Base-by-base conservation (phyloP, 441 rosid species). In the Pelargonium fulgidum region DNA sequence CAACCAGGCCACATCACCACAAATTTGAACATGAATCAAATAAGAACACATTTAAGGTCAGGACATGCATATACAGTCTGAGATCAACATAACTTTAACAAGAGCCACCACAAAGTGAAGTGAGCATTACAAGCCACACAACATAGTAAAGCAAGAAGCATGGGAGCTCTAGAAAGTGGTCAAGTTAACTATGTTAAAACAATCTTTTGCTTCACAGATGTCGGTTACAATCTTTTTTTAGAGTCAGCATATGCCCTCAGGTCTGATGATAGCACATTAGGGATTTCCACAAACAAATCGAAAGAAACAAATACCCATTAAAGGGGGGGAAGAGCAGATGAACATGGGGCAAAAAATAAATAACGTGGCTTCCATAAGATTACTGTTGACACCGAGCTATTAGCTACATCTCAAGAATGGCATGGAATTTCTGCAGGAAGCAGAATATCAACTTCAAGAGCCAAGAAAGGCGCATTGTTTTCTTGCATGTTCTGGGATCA, bases 401-500 rank as follows among this genome's bases (percentile, higher is more conserved):
- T 50, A 50, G 22, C 59, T 14, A 52, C 17, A n/a, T 52, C 14
- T 50, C 36, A 29, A 29, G 36, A 29, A 29, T 5, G 36, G 36
- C 36, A 29, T 29, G 36, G 36, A 29, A 29, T 29, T 3, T 29
- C 36, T 29, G 36, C 36, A 29, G 36, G 36, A 29, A 29, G 33
- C 33, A 26, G 36, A 29, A 3, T 29, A 29, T 29, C 36, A 29
- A n/a, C 17, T 4, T 17, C 61, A 54, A 6, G 9, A 17, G 61
- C 11, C 4, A 41, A 16, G 2, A 54, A 56, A 58, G 62, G 62
- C 62, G 19, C 62, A 56, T 8, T 56, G 62, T 56, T 56, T 56
- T 56, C 62, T 56, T 16, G 62, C 26, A 19, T 56, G 62, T 56
- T 56, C 62, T 12, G 62, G 62, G 62, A 56, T 56, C 22, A 56